A percentile compares a stretch with the other conserved stretches of the same genome.
Evolutionary conservation across 192 early-diverging fungal genomes (phyloP).

Genomic region (Umbelopsis sp.): DNA sequence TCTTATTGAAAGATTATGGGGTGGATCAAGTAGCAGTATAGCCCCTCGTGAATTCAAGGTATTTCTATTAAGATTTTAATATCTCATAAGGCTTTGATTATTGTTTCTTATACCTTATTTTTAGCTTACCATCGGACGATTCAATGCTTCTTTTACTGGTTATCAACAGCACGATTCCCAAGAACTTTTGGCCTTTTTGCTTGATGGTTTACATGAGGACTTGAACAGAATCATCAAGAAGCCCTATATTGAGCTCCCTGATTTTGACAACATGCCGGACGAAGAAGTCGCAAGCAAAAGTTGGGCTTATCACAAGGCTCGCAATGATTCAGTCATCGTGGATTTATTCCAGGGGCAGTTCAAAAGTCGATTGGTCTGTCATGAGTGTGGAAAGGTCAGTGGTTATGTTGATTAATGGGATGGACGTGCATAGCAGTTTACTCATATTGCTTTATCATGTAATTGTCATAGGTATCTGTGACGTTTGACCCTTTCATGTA

Average conservation of each 20-base stretch:
- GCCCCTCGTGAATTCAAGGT: slow-evolving; percentile 82
- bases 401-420: slow-evolving; percentile 61
- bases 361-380: slow-evolving; percentile 36
- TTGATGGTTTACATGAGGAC: slow-evolving; percentile 89
- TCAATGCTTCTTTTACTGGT: slow-evolving; percentile 65
- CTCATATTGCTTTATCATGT: background rate
- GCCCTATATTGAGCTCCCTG: slow-evolving; percentile 79
- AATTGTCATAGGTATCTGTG: slow-evolving; percentile 56
- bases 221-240: slow-evolving; percentile 80
- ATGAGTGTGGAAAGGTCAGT: slow-evolving; percentile 75
- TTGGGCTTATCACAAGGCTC: slow-evolving; percentile 74
- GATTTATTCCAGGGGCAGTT: slow-evolving; percentile 47
- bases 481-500: slow-evolving; percentile 88
- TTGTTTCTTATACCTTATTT: background rate
- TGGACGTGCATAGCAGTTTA: slow-evolving; percentile 25
- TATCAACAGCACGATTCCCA: slow-evolving; percentile 87
- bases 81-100: background rate
- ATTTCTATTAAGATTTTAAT: background rate
- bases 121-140: slow-evolving; percentile 48
- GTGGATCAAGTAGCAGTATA: slow-evolving; percentile 46
- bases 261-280: slow-evolving; percentile 67
- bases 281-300: slow-evolving; percentile 65
- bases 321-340: slow-evolving; percentile 79
- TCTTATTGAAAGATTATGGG: slow-evolving; percentile 68
- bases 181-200: slow-evolving; percentile 77